phyloP scores from a whole-genome alignment of 2,329 filamentous ascomycete species.

The Aspergillus candidus region DNA sequence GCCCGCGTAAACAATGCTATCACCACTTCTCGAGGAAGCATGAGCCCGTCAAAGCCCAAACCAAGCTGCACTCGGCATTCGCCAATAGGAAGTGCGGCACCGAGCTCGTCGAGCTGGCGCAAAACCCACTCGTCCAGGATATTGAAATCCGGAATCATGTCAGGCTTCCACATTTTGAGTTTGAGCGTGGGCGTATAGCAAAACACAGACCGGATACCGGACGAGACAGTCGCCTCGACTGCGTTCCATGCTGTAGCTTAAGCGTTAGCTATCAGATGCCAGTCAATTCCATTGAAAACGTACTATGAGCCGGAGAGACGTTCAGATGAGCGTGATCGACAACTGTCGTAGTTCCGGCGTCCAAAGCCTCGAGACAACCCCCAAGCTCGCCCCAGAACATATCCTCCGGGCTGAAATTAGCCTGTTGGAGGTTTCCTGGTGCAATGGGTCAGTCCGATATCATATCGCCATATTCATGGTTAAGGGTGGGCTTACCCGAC shows the following conservation, averaged over 20 bases:
- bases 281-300: neutral
- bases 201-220: conserved; percentile 26
- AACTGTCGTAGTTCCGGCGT: conserved; percentile 23
- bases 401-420: conserved; percentile 36
- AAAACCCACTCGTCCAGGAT: conserved; percentile 21
- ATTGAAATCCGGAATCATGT: conserved; percentile 10
- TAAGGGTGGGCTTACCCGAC: conserved; percentile 4
- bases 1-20: conserved; percentile 14
- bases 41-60: conserved; percentile 23
- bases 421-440: conserved; percentile 14
- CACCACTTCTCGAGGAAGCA: conserved; percentile 20
- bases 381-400: conserved; percentile 41
- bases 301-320: conserved; percentile 21
- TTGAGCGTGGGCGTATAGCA: conserved; percentile 17
- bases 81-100: conserved; percentile 15
- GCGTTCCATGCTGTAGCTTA: conserved; percentile 13
- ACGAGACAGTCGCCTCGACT: conserved; percentile 20
- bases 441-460: neutral
- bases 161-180: conserved; percentile 19
- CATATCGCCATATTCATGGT: no score
- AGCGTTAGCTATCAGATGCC: neutral
- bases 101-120: conserved; percentile 16
- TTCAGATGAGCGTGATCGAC: conserved; percentile 30
- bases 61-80: conserved; percentile 23
- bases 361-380: conserved; percentile 17